phyloP scores from a whole-genome alignment of 352 stramenopile genomes.

The Phytophthora gonapodyides region DNA sequence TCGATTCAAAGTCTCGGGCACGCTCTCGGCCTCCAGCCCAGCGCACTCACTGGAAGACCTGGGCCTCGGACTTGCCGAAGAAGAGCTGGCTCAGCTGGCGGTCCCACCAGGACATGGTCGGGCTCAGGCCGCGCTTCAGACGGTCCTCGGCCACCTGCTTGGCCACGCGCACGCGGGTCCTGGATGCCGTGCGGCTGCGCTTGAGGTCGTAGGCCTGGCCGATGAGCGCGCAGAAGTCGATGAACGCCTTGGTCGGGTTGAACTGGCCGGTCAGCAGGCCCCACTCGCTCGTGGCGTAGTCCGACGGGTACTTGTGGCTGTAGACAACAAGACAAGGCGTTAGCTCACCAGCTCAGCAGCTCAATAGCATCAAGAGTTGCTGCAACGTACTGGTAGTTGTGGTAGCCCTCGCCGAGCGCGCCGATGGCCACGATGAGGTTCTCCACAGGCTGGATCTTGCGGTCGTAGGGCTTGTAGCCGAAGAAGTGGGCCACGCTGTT shows the following conservation, averaged over 20 bases:
- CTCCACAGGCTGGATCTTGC: conserved; percentile 94
- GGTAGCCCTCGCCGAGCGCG: conserved; percentile 97
- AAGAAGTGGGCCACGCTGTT: conserved; percentile 99
- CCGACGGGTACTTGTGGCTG: conserved; percentile 98
- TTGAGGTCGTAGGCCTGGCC: conserved; percentile 96
- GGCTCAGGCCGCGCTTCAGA: conserved; percentile 54
- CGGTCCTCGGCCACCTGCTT: conserved; percentile 67
- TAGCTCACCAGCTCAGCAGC: not conserved
- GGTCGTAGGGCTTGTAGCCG: conserved; percentile 98
- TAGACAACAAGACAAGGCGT: conserved; percentile 2
- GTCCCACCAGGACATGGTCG: conserved; percentile 63
- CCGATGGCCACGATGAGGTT: conserved; percentile 97
- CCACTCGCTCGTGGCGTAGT: conserved; percentile 98
- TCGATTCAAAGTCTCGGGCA: conserved; percentile 7
- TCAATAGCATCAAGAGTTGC: no score
- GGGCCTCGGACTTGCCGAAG: conserved; percentile 80
- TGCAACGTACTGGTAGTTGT: conserved; percentile 96
- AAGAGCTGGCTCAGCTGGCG: conserved; percentile 66
- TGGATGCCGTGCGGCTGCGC: conserved; percentile 87
- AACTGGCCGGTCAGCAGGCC: conserved; percentile 95
- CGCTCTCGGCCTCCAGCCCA: not conserved
- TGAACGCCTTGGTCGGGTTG: conserved; percentile 98
- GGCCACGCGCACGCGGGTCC: conserved; percentile 67
- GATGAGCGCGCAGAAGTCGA: conserved; percentile 93
- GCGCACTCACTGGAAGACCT: conserved; percentile 62